Base-by-base conservation (phyloP, 2,329 filamentous ascomycete species). In the Aureobasidium uvarum region DNA sequence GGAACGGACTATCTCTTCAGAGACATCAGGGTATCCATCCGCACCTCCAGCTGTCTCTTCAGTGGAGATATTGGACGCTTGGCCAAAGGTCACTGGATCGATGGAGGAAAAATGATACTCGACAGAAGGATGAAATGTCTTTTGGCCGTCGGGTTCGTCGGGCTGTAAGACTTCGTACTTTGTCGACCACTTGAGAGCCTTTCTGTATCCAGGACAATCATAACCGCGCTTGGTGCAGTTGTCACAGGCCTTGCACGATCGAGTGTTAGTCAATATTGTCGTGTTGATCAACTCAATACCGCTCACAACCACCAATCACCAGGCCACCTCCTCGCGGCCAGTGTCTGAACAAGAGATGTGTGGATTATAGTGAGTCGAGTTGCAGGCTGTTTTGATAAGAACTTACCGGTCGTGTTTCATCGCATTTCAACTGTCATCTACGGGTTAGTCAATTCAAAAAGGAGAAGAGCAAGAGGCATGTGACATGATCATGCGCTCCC, bases 141-240 rank as follows among this genome's bases (percentile, higher is more conserved):
- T 66, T 25, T 33, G 62, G 18, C 41, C 51, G n/a, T 63, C 46
- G 38, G 55, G 50, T 25, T 50, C 64, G 33, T 65, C 69, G 14
- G 77, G 74, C 43, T 75, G 75, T 62, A 77, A 76, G n/a, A 80
- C 75, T 69, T 81, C 79, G 70, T 81, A 80, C 68, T 81, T 82
- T 54, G 77, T 79, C 11, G 78, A 80, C 80, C 80, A 82, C 59
- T 79, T 79, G 51, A 81, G 70, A 58, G 76, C 77, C 70, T 80
- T 79, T 69, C 77, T 76, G 59, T 81, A 81, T 6, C 80, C 80
- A 38, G 80, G 80, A 67, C 80, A 82, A 31, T 73, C 67, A n/a
- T 77, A 73, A 38, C 77, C 77, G 33, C 77, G 75, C 62, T 76
- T 78, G 58, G 74, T 74, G 70, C 80, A 82, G 65, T 80, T 78